Conservation (phyloP, 495 filamentous ascomycete species). For the Penicillium riverlandense region DNA sequence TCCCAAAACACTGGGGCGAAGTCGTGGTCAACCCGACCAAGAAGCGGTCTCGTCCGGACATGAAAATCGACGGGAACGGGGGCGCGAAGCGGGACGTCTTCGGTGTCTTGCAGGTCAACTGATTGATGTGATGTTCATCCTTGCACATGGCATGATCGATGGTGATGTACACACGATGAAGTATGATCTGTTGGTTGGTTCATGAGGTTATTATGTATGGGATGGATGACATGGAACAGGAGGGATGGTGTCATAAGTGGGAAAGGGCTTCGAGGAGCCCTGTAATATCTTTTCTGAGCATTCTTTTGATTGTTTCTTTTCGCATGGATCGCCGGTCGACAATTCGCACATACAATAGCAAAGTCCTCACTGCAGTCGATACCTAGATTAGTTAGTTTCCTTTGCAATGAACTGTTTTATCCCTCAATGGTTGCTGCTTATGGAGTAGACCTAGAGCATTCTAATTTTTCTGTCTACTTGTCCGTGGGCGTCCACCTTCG, state of each 20-base stretch:
- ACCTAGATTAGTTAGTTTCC: too few relatives aligned
- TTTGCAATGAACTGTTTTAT: too few relatives aligned
- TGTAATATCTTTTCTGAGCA: not conserved
- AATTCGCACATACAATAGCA: slow-evolving; percentile 12
- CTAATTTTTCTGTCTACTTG: too few relatives aligned
- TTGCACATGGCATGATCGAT: slow-evolving; percentile 7
- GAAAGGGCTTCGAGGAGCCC: not conserved
- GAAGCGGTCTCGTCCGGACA: slow-evolving; percentile 25
- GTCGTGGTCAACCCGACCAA: slow-evolving; percentile 39
- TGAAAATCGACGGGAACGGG: slow-evolving; percentile 14
- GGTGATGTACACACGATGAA: slow-evolving; percentile 8
- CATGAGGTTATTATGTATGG: too few relatives aligned
- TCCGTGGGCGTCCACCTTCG: too few relatives aligned
- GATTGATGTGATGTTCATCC: not conserved
- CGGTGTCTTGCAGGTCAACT: slow-evolving; percentile 36
- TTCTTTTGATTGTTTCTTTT: slow-evolving; percentile 7
- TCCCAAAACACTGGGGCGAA: slow-evolving; percentile 42
- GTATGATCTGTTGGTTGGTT: too few relatives aligned
- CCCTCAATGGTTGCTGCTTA: too few relatives aligned
- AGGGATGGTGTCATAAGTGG: too few relatives aligned
- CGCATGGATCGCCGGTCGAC: slow-evolving; percentile 26
- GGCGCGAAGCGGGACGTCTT: slow-evolving; percentile 32
- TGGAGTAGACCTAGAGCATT: too few relatives aligned
- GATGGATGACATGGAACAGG: too few relatives aligned
- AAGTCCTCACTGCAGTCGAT: slow-evolving; percentile 6